Evolutionary conservation across 179 eudicot species (phyloP).

Genomic region (Vitellaria paradoxa): DNA sequence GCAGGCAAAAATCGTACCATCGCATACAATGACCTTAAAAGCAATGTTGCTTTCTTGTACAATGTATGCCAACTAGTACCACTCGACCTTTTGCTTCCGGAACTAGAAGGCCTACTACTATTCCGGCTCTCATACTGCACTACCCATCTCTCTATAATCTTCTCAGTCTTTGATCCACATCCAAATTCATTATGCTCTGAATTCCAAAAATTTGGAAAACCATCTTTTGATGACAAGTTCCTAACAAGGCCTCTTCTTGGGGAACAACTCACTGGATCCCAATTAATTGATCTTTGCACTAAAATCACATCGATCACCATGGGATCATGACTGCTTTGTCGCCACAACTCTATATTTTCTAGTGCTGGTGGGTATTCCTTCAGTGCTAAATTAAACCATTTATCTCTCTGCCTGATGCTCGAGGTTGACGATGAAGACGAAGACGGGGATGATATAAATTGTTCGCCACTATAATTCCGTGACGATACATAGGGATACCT

Average conservation of each 20-base stretch:
- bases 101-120: slow-evolving; percentile 38
- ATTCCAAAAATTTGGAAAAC: slow-evolving; percentile 31
- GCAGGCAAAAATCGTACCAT: slow-evolving; percentile 87
- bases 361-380: slow-evolving; percentile 84
- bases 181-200: slow-evolving; percentile 52
- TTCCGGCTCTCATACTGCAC: slow-evolving; percentile 71
- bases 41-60: slow-evolving; percentile 72
- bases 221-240: slow-evolving; percentile 41
- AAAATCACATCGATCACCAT: slow-evolving; percentile 84
- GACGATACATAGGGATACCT: slow-evolving; percentile 75
- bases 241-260: slow-evolving; percentile 32
- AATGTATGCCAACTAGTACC: slow-evolving; percentile 35
- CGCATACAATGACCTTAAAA: slow-evolving; percentile 69
- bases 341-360: slow-evolving; percentile 89
- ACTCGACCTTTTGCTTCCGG: slow-evolving; percentile 52
- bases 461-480: slow-evolving; percentile 80
- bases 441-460: slow-evolving; percentile 66
- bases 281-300: slow-evolving; percentile 45
- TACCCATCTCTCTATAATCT: slow-evolving; percentile 92
- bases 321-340: slow-evolving; percentile 81
- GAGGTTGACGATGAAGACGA: slow-evolving; percentile 84
- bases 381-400: slow-evolving; percentile 87
- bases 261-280: slow-evolving; percentile 47
- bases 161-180: slow-evolving; percentile 41
- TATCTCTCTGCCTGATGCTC: slow-evolving; percentile 69